Base-by-base conservation (phyloP, 164 flowering plant genomes). In the Brasenia schreberi region DNA sequence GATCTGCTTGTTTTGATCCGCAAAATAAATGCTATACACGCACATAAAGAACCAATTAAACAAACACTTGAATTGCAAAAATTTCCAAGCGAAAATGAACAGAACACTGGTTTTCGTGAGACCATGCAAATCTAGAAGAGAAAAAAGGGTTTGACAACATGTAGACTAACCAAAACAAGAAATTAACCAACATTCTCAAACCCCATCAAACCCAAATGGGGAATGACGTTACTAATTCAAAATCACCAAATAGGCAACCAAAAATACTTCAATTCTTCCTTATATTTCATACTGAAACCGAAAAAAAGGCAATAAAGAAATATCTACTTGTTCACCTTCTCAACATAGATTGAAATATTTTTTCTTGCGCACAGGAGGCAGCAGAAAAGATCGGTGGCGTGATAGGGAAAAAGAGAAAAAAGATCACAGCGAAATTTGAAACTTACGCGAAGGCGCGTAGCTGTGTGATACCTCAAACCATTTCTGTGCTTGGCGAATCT, bases 381-480 rank as follows among this genome's bases (percentile, higher is more conserved):
- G 7, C 10, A 9, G 16, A 49, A 49, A 49, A 49, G 56, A 49
- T 6, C 10, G 56, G 16, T 49, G 0, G 56, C 16, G 14, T 33
- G 56, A 49, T 14, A 9, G 56, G 16, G 56, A 5, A 49, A 9
- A 14, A 49, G 16, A 49, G 56, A 6, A 6, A 45, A 49, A 19
- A 19, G 49, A 23, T 11, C 5, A 61, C 19, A 18, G 10, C 4
- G 4, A 64, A 43, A 44, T 18, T 6, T 12, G 39, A 19, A 18
- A 75, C 93, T 39, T 78, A 90, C 97, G 96, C 11, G 96, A 94
- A 39, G 98, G 97, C 33, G 91, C 95, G 66, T 89, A 77, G 74
- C 82, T 73, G 64, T 78, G 81, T 43, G 85, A 82, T 23, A 71
- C 66, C 2, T 83, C 86, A 73, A 94, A 94, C 98, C 98, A 94